Base-by-base conservation (phyloP, 1,284 basidiomycete genomes). In the Boletus subluridellus region DNA sequence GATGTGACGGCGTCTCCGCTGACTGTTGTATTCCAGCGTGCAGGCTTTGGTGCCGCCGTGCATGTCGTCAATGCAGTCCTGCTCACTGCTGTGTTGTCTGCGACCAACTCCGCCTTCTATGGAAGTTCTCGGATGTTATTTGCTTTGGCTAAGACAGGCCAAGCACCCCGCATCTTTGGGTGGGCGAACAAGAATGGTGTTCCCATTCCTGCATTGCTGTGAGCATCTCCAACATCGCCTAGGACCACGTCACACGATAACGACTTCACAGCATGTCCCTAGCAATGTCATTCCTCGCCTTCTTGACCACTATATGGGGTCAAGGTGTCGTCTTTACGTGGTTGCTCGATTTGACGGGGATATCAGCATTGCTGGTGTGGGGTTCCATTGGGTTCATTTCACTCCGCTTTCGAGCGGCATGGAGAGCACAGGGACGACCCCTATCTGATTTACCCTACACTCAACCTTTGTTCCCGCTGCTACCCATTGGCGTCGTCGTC, bases 321-420 rank as follows among this genome's bases (percentile, higher is more conserved):
- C 74, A 78, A 52, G 80, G 80, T 15, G 65, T 82, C 58, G 80
- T 80, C 46, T 83, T 84, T 62, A 79, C 78, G 3, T 82, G 82
- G 85, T 74, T 87, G 38, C 79, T 87, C 65, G 86, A 87, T 67
- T 74, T 90, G 52, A 85, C 84, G 7, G 83, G 87, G 10, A 84
- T 89, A 57, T 86, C 86, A 1, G 85, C 86, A 24, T 74, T 92
- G 55, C 78, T 89, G 50, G 83, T 82, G 26, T 89, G 85, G 84
- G 80, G 76, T 34, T 78, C 79, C 30, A 79, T 90, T 63, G 81
- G 85, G 8, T 21, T 74, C 24, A 81, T 83, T 38, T 82, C 80
- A 1, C 55, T 82, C 38, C 79, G 80, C 17, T 83, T 84, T 70
- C 77, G 82, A 32, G 60, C 65, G 14, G 80, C 80, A 7, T 82